Base-by-base conservation (phyloP, 2,329 filamentous ascomycete species). In the Penicillium aurantiogriseum region DNA sequence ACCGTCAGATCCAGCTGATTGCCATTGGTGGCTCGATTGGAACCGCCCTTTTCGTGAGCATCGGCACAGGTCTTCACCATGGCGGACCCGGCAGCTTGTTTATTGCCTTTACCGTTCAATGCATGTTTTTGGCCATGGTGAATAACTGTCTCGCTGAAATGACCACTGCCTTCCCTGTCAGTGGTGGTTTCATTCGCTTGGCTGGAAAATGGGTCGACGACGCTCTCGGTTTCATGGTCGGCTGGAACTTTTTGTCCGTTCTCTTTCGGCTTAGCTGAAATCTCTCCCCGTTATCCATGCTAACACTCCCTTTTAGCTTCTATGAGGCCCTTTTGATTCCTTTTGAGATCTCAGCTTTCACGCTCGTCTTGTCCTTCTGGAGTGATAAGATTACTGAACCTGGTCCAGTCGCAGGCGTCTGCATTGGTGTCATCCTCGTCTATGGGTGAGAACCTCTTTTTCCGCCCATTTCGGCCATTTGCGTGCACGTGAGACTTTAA, bases 191-290 rank as follows among this genome's bases (percentile, higher is more conserved):
- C 51, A 72, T 79, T 46, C 73, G 74, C 15, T 65, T 78, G 45
- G 76, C 73, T 11, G 70, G 75, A 19, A 71, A 75, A 62, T 80
- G 76, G 76, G 77, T 79, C 1, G 77, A 80, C 54, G 74, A 75
- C 42, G 77, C 78, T 2, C 68, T 78, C 27, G 76, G 77, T 0
- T 79, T 79, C 54, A 74, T 75, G 62, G 72, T 73, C 43, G 76
- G 76, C 21, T 80, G 77, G 76, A 80, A 80, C 63, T 81, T 80
- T 66, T 80, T 79, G 63, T 66, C 45, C 54, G 63, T 61, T 40
- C 38, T 43, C 21, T 46, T 31, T 42, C 4, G 29, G 19, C 17
- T 19, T 3, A 4, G 31, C 17, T 40, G 5, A 31, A 36, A 40
- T 11, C 33, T 21, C 3, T 33, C 2, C 29, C 11, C 5, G 17